Evolutionary conservation across 306 rosid species (phyloP).

Genomic region (Luffa acutangula): DNA sequence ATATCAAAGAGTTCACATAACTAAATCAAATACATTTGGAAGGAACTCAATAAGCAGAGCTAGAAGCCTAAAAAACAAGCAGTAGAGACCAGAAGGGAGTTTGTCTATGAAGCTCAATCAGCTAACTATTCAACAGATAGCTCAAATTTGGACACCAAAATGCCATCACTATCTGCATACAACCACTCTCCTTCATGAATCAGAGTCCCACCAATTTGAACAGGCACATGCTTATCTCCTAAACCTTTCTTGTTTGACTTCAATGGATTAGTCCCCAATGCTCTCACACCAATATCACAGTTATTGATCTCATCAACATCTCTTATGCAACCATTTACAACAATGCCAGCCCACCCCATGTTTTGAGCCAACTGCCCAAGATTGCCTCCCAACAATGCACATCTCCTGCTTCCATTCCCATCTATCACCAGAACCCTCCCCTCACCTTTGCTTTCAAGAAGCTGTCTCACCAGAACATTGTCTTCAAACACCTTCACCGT

Average conservation of each 20-base stretch:
- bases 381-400: slow-evolving; percentile 47
- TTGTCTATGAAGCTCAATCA: neutral
- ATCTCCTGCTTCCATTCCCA: slow-evolving; percentile 40
- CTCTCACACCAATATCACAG: slow-evolving; percentile 66
- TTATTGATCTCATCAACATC: slow-evolving; percentile 76
- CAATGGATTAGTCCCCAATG: slow-evolving; percentile 58
- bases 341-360: slow-evolving; percentile 68
- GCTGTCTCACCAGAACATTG: slow-evolving; percentile 52
- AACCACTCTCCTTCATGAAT: slow-evolving; percentile 76
- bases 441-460: slow-evolving; percentile 50
- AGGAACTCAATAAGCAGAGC: neutral
- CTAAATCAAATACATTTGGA: neutral
- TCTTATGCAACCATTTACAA: slow-evolving; percentile 79
- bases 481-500: slow-evolving; percentile 74
- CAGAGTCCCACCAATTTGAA: slow-evolving; percentile 48
- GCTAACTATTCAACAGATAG: slow-evolving; percentile 12
- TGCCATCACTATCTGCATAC: slow-evolving; percentile 61
- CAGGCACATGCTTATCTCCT: slow-evolving; percentile 40
- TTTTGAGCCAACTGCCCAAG: slow-evolving; percentile 34
- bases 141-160: slow-evolving; percentile 23
- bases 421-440: slow-evolving; percentile 41
- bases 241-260: slow-evolving; percentile 42
- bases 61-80: neutral
- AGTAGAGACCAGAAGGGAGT: neutral
- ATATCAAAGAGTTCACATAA: neutral